These are phyloP conservation scores for Beauveria brongniartii DNA, from an alignment of 2,329 filamentous ascomycete species.

Conservation along the genomic window DNA sequence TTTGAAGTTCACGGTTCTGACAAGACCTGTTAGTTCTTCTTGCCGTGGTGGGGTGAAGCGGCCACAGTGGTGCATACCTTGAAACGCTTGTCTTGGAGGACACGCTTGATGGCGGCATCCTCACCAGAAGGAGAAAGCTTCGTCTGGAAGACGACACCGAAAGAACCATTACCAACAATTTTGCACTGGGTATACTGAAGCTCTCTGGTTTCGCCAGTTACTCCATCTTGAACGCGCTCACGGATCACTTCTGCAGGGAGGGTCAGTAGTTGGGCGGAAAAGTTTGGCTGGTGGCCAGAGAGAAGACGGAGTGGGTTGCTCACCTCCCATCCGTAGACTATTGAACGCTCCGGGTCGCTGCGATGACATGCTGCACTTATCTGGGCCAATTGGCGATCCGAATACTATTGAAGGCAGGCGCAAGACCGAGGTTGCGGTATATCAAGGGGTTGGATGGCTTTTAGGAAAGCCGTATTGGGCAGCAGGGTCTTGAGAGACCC, in stretches of 20 bases:
- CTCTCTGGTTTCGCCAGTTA: constrained; percentile 93
- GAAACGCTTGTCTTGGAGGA: constrained; percentile 98
- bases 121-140: constrained; percentile 97
- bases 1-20: constrained; percentile 97
- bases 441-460: constrained; percentile 21
- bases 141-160: constrained; percentile 97
- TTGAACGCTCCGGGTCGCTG: constrained; percentile 85
- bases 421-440: constrained; percentile 14
- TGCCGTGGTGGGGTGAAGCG: not conserved
- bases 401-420: not conserved
- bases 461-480: constrained; percentile 30
- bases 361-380: constrained; percentile 61
- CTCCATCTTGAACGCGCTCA: constrained; percentile 97
- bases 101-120: constrained; percentile 97
- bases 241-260: constrained; percentile 74
- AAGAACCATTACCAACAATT: constrained; percentile 98
- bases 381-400: constrained; percentile 4
- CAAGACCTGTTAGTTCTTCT: constrained; percentile 14
- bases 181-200: constrained; percentile 99
- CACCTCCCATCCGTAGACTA: constrained; percentile 92
- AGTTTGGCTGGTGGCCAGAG: not conserved
- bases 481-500: constrained; percentile 15
- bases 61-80: constrained; percentile 59
- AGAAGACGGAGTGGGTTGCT: constrained; percentile 22
- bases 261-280: constrained; percentile 17